Evolutionary conservation across 192 early-diverging fungal species (phyloP), one percentile per base, ranked within the genome.

Genomic region (Linnemannia elongata): DNA sequence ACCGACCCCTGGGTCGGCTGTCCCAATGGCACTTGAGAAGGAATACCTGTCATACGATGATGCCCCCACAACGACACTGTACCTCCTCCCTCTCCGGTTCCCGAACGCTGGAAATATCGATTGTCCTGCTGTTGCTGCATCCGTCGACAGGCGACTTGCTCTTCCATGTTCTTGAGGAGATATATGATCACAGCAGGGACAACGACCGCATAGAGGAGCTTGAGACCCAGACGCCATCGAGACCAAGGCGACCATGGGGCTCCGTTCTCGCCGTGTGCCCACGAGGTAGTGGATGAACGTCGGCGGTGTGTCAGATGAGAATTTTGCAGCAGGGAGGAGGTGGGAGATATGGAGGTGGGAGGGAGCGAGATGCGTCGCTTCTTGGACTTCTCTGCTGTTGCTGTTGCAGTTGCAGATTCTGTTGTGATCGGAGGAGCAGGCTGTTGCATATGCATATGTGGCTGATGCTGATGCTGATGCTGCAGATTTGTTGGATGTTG

Each of bases 221-320:
- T 82, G 27, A 82, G 75, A 17, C 74, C 36, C 55, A 80, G 12
- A 6, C 81, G 75, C 81, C 81, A 82, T 24, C 75, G 69, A n/a
- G 81, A 82, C 81, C 81, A 82, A 22, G 78, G 78, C 2, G 78
- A 80, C 78, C 78, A 80, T 7, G 54, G 79, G 71, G 30, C 27
- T 66, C 60, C 60, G 12, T 66, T 66, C 30, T 66, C 60, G 7
- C 60, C 60, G 30, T 66, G 13, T 27, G 60, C 60, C 60, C 60
- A 66, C 9, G 60, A 33, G 12, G 60, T 10, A 15, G 60, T 15
- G 8, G 55, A 57, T 6, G 60, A 66, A 12, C 60, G 60, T 15
- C 60, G 60, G 60, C 10, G 60, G 15, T 33, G 24, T 12, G 10
- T 27, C 10, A 3, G 6, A 15, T 33, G 60, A 35, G 60, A 30